These are phyloP conservation scores for Eimeria maxima DNA, from an alignment of 169 alveolate species.

Conservation along the genomic window DNA sequence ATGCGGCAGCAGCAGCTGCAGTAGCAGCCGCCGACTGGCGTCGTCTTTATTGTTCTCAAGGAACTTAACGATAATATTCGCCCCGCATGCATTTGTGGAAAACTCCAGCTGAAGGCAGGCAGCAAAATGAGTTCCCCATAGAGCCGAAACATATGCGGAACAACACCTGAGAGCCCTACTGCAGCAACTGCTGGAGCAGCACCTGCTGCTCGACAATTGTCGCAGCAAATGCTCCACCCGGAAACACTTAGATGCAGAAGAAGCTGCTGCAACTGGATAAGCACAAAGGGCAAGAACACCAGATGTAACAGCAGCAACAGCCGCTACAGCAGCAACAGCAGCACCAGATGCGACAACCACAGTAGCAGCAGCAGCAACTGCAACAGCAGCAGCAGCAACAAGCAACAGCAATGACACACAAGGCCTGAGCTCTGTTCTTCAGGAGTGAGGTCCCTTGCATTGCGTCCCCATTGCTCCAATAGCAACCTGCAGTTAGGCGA, in stretches of 20 bases:
- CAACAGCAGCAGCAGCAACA: conserved; percentile 16
- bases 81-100: conserved; percentile 41
- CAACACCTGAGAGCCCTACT: no score
- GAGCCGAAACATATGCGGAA: no score
- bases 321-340: neutral
- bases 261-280: no score
- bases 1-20: conserved; percentile 74
- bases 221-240: no score
- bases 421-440: conserved; percentile 36
- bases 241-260: no score
- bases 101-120: conserved; percentile 49
- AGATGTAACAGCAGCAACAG: neutral
- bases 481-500: conserved; percentile 54
- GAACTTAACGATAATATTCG: conserved; percentile 24
- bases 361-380: neutral
- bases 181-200: no score
- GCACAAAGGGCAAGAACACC: neutral
- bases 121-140: no score
- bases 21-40: conserved; percentile 62
- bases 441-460: conserved; percentile 42
- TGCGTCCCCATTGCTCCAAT: conserved; percentile 31
- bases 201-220: no score
- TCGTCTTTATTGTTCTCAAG: conserved; percentile 47
- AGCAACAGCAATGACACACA: conserved; percentile 14
- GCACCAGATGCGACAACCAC: neutral